These are phyloP conservation scores for Naganishia antarctica DNA, from an alignment of 768 basidiomycete genomes.

Conservation along the genomic window DNA sequence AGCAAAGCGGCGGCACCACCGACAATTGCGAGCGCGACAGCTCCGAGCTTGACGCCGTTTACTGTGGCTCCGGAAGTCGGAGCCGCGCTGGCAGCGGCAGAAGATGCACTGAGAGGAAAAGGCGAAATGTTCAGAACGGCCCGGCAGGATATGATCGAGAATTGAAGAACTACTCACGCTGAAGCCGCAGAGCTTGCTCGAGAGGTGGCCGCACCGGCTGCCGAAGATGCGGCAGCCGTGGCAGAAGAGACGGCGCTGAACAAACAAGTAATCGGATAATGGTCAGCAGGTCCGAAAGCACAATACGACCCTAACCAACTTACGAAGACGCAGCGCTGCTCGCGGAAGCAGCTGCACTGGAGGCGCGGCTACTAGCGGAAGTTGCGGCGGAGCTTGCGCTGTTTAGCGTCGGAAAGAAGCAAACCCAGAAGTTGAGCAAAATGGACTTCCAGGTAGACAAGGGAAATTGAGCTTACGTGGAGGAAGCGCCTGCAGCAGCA, in stretches of 20 bases:
- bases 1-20: slow-evolving; percentile 21
- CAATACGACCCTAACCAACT: neutral
- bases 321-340: neutral
- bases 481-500: neutral
- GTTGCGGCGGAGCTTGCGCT: neutral
- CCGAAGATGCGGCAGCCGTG: neutral
- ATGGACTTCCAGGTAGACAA: neutral
- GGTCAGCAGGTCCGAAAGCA: too few species aligned
- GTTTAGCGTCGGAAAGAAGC: neutral
- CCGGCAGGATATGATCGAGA: too few species aligned
- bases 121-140: too few species aligned
- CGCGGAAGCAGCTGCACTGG: neutral
- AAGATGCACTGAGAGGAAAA: neutral
- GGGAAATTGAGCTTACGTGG: slow-evolving; percentile 2
- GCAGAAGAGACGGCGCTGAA: neutral
- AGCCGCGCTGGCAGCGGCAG: neutral
- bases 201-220: neutral
- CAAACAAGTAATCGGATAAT: too few species aligned
- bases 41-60: slow-evolving; percentile 18
- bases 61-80: slow-evolving; percentile 1
- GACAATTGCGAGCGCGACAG: slow-evolving; percentile 20
- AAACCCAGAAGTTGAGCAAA: neutral
- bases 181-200: neutral
- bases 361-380: neutral
- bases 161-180: neutral